Percentiles rank a stretch among this genome's conserved stretches.
phyloP scores from a whole-genome alignment of 306 rosid species.

The Glycine latifolia region DNA sequence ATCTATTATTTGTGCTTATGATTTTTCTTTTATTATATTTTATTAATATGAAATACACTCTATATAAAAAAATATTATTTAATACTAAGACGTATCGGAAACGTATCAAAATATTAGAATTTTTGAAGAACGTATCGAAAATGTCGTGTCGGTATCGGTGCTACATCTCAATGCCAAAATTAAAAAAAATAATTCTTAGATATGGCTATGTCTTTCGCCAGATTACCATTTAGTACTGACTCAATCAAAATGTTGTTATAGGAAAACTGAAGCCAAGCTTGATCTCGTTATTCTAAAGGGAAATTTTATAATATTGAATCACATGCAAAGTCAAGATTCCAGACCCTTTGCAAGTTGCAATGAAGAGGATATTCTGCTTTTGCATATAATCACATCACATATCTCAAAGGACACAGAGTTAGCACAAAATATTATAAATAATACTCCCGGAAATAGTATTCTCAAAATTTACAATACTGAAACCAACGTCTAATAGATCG shows the following conservation, averaged over 20 bases:
- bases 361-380: constrained; percentile 3
- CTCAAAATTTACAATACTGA: constrained; percentile 35
- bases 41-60: too few species aligned
- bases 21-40: too few species aligned
- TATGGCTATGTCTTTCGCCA: background rate
- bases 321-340: background rate
- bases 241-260: background rate
- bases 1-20: too few species aligned
- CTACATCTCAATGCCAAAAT: too few species aligned
- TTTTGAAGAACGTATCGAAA: too few species aligned
- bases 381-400: constrained; percentile 13
- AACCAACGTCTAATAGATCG: constrained; percentile 6
- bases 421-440: background rate
- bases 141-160: too few species aligned
- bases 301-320: background rate
- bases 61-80: too few species aligned
- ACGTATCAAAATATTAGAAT: too few species aligned
- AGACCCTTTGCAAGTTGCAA: background rate
- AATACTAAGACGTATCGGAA: too few species aligned
- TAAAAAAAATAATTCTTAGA: background rate
- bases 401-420: constrained; percentile 28
- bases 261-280: background rate
- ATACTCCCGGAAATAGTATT: background rate
- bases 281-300: background rate
- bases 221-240: background rate